Base-by-base conservation (phyloP, 306 rosid genomes). In the Cucumis sativus region DNA sequence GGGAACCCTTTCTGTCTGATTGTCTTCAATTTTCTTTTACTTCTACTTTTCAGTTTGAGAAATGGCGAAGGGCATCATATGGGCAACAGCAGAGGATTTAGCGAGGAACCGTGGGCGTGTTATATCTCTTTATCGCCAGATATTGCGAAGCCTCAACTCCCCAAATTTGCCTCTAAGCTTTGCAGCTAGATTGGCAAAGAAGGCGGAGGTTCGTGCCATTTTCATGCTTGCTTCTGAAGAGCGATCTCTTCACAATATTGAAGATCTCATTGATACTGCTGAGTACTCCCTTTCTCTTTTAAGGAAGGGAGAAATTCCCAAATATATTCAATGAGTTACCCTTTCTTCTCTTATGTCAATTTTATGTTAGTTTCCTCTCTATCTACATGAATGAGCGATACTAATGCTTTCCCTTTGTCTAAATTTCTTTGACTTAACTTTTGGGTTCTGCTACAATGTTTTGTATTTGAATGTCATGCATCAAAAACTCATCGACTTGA, bases 51-150 rank as follows among this genome's bases (percentile, higher is more conserved):
- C 56, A 68, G 54, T 20, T 20, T 2, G 18, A 56, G 52, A 80
- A 78, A 87, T 88, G 97, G 88, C 82, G 25, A 90, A 81, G 77
- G 92, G 96, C 43, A 1, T 85, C 60, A 75, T 94, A 83, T 94
- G 98, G 97, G 96, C 95, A 16, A 89, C 91, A 28, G 95, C 92
- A 18, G 98, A 89, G 85, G 97, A 94, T 71, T 74, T 94, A 83
- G 86, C 81, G 0, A 69, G 76, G 30, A 92, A 94, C 77, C 87
- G 88, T 35, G 89, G 88, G 14, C 78, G 79, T 8, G 96, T 91
- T 69, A 79, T 91, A 18, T 90, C 91, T 17, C 82, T 92, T 54
- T 92, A 90, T 64, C 92, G 96, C 74, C 96, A 90, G 62, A 69
- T 92, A 54, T 70, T 90, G n/a, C 76, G 96, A 57, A 85, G 95